Evolutionary conservation across 2,329 filamentous ascomycete species (phyloP).

Genomic region (Didymella keratinophila): DNA sequence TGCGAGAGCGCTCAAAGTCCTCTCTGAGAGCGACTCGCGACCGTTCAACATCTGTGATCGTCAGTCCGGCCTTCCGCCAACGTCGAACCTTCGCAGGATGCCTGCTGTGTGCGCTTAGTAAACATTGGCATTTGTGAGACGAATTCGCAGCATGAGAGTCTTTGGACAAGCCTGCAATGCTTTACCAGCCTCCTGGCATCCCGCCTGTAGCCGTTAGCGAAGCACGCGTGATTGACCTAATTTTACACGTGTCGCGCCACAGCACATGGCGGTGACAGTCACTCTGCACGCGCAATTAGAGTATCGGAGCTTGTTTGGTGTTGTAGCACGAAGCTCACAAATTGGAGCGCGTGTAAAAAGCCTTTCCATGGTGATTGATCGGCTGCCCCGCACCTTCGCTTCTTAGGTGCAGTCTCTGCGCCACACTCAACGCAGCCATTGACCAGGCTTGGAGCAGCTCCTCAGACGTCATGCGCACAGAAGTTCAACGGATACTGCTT

Average conservation of each 20-base stretch:
- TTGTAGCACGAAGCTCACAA: constrained; percentile 20
- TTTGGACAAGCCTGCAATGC: background rate
- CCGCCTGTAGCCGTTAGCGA: constrained; percentile 3
- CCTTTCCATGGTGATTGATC: constrained; percentile 23
- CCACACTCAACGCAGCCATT: constrained; percentile 34
- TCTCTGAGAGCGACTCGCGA: background rate
- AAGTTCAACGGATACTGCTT: constrained; percentile 14
- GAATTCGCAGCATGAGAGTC: background rate
- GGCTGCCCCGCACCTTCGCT: constrained; percentile 38
- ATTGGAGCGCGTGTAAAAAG: constrained; percentile 26
- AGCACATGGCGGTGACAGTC: constrained; percentile 19
- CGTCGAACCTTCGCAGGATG: background rate
- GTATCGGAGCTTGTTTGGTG: constrained; percentile 25
- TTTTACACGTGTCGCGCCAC: constrained; percentile 23
- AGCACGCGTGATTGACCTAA: constrained; percentile 1
- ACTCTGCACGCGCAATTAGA: constrained; percentile 10
- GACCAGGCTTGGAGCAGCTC: constrained; percentile 24
- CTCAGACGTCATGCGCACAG: constrained; percentile 41
- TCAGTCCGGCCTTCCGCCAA: background rate
- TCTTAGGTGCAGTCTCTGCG: constrained; percentile 33
- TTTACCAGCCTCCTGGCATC: background rate
- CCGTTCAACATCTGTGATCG: background rate
- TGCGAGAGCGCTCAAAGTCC: no score
- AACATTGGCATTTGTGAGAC: background rate
- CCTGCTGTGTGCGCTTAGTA: background rate